Evolutionary conservation across 2,329 filamentous ascomycete species (phyloP).

Genomic region (Xylaria hypoxylon): DNA sequence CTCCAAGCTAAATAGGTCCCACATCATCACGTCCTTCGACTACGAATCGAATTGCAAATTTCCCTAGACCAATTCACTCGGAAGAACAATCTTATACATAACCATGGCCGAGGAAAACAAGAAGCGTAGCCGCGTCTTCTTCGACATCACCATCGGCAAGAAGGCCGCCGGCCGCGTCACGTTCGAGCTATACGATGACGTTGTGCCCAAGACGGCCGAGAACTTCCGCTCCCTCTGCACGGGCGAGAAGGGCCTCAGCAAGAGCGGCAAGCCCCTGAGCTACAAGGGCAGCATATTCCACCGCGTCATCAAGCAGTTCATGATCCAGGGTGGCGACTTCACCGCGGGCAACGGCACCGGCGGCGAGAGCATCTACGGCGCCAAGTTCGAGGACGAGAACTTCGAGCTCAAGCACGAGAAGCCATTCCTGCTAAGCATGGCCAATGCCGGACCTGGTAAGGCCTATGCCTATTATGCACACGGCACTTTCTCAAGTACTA

Average conservation of each 20-base stretch:
- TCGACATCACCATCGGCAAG: conserved; percentile 87
- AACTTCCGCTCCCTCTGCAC: conserved; percentile 97
- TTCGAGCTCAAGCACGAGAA: conserved; percentile 92
- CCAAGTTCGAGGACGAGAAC: conserved; percentile 97
- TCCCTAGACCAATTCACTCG: not conserved
- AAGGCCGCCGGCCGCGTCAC: conserved; percentile 80
- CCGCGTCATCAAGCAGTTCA: conserved; percentile 97
- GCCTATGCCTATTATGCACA: not conserved
- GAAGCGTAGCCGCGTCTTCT: conserved; percentile 85
- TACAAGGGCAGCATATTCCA: conserved; percentile 96
- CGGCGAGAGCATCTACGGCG: conserved; percentile 96
- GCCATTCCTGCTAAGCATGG: conserved; percentile 96
- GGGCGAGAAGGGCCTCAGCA: conserved; percentile 89
- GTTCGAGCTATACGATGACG: conserved; percentile 81
- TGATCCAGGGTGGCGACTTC: conserved; percentile 99
- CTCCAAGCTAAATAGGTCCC: conserved; percentile 15
- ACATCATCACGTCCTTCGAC: not conserved
- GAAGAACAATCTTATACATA: conserved; percentile 5
- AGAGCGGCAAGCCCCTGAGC: conserved; percentile 84
- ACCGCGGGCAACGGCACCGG: conserved; percentile 94
- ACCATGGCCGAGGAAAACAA: conserved; percentile 56
- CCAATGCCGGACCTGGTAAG: conserved; percentile 91
- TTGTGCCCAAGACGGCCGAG: conserved; percentile 94
- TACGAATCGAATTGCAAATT: not conserved
- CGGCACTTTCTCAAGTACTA: not conserved